A percentile compares a stretch with the other conserved stretches of the same genome.
Conservation (phyloP, 116 monocot genomes). For the Iris pallida region DNA sequence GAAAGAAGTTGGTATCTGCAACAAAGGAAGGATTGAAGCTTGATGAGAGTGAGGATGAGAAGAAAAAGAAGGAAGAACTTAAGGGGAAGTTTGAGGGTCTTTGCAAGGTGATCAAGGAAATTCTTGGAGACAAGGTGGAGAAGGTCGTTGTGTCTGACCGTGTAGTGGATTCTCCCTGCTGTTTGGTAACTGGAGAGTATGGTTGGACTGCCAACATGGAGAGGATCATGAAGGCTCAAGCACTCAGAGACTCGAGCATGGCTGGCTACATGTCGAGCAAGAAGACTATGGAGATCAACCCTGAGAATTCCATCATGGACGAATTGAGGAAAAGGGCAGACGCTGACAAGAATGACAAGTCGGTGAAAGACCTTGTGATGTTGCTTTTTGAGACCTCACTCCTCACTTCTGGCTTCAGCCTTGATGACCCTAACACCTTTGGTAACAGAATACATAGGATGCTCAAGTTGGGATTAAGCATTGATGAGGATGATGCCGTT, state of each 20-base stretch:
- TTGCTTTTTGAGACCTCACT: slow-evolving; percentile 19
- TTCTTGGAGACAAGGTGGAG: slow-evolving; percentile 23
- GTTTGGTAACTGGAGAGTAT: slow-evolving; percentile 15
- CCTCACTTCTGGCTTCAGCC: slow-evolving; percentile 22
- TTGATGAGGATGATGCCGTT: slow-evolving; percentile 20
- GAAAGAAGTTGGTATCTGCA: slow-evolving; percentile 21
- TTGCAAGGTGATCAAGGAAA: slow-evolving; percentile 25
- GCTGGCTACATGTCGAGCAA: slow-evolving; percentile 26
- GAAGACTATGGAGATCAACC: slow-evolving; percentile 30
- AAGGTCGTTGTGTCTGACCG: slow-evolving; percentile 22
- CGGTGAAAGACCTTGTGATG: slow-evolving; percentile 21
- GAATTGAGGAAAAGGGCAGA: slow-evolving; percentile 18
- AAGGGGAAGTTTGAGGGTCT: slow-evolving; percentile 27
- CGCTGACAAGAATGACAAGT: slow-evolving; percentile 26
- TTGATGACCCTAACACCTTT: slow-evolving; percentile 24
- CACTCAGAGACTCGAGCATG: slow-evolving; percentile 23
- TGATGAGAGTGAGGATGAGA: slow-evolving; percentile 20
- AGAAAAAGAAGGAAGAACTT: slow-evolving; percentile 15
- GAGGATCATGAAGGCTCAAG: slow-evolving; percentile 20
- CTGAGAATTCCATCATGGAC: slow-evolving; percentile 21
- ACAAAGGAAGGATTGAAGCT: slow-evolving; percentile 21
- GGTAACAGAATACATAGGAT: slow-evolving; percentile 23
- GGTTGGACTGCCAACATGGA: slow-evolving; percentile 24
- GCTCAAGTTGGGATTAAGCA: slow-evolving; percentile 21
- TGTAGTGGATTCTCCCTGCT: slow-evolving; percentile 21